phyloP scores from a whole-genome alignment of 2,329 filamentous ascomycete species.

The Magnaporthiopsis incrustans region DNA sequence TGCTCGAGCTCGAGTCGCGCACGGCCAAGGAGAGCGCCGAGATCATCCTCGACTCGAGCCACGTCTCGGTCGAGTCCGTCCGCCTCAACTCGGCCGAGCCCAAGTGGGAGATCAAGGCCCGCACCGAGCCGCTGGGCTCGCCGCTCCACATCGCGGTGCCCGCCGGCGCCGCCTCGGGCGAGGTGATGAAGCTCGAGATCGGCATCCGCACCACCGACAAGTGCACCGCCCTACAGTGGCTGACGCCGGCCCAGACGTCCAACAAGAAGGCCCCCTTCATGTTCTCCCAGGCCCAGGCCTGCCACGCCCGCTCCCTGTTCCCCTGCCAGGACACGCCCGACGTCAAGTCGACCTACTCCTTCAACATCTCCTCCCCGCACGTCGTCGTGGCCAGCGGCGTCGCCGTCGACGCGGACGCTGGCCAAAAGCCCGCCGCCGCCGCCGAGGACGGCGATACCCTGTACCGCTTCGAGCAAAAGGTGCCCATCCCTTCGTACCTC shows the following conservation, averaged over 20 bases:
- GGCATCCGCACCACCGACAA: conserved; percentile 72
- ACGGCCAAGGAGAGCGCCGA: conserved; percentile 65
- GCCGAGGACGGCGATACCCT: conserved; percentile 51
- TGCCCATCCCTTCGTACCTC: conserved; percentile 89
- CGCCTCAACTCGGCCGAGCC: conserved; percentile 56
- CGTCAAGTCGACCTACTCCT: conserved; percentile 90
- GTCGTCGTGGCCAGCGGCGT: conserved; percentile 91
- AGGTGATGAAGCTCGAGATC: conserved; percentile 51
- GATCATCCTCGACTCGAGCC: conserved; percentile 83
- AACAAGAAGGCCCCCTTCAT: conserved; percentile 96
- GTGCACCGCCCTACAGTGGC: conserved; percentile 92
- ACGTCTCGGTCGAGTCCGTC: conserved; percentile 65
- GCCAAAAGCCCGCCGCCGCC: conserved; percentile 28
- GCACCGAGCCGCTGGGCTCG: conserved; percentile 65
- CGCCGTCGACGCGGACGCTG: conserved; percentile 25
- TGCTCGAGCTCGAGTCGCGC: conserved; percentile 68
- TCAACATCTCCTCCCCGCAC: conserved; percentile 77
- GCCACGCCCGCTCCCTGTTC: conserved; percentile 87
- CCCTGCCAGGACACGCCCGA: conserved; percentile 97
- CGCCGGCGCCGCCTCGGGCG: conserved; percentile 43
- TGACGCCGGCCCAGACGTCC: conserved; percentile 85
- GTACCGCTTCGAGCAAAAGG: conserved; percentile 81
- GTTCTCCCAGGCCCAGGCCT: conserved; percentile 97
- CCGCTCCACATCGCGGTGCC: conserved; percentile 60
- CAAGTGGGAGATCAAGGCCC: conserved; percentile 62